Percentiles rank a stretch among this genome's conserved stretches.
These are phyloP conservation scores for Ogataea paradorogensis DNA, from an alignment of 805 yeast species.

Conservation along the genomic window DNA sequence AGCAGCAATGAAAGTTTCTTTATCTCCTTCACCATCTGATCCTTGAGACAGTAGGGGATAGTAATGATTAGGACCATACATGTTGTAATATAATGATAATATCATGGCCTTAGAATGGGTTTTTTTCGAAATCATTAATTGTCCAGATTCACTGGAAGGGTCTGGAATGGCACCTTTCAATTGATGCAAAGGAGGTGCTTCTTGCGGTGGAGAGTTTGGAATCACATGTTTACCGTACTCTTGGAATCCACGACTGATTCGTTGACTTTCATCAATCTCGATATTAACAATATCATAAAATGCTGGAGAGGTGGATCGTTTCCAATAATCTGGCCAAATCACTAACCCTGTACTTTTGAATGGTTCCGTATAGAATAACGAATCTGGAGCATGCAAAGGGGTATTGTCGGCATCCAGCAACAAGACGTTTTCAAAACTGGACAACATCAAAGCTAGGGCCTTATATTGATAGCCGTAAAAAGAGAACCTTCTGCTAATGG, in stretches of 20 bases:
- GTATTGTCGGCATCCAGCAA: conserved; percentile 72
- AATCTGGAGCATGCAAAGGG: conserved; percentile 61
- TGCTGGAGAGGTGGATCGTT: conserved; percentile 51
- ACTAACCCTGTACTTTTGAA: conserved; percentile 50
- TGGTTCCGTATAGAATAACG: conserved; percentile 55
- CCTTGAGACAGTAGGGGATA: conserved; percentile 51
- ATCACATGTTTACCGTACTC: conserved; percentile 31
- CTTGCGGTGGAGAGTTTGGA: conserved; percentile 32
- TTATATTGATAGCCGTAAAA: conserved; percentile 65
- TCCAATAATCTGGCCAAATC: conserved; percentile 48
- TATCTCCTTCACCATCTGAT: conserved; percentile 55
- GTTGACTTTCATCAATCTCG: conserved; percentile 39
- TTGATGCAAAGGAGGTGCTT: conserved; percentile 51
- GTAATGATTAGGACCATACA: conserved; percentile 55
- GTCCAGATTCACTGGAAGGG: conserved; percentile 66
- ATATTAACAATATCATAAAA: conserved; percentile 46
- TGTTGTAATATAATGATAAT: conserved; percentile 57
- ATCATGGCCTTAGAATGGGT: conserved; percentile 52
- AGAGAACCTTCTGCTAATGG: conserved; percentile 39
- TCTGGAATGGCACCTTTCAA: conserved; percentile 61
- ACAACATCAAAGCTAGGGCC: conserved; percentile 61
- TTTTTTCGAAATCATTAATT: conserved; percentile 53
- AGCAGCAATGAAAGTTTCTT: conserved; percentile 59
- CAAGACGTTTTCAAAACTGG: conserved; percentile 65
- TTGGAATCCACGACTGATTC: conserved; percentile 38